These are phyloP conservation scores for Metarhizium brunneum DNA, from an alignment of 2,329 filamentous ascomycete genomes.

Conservation along the genomic window DNA sequence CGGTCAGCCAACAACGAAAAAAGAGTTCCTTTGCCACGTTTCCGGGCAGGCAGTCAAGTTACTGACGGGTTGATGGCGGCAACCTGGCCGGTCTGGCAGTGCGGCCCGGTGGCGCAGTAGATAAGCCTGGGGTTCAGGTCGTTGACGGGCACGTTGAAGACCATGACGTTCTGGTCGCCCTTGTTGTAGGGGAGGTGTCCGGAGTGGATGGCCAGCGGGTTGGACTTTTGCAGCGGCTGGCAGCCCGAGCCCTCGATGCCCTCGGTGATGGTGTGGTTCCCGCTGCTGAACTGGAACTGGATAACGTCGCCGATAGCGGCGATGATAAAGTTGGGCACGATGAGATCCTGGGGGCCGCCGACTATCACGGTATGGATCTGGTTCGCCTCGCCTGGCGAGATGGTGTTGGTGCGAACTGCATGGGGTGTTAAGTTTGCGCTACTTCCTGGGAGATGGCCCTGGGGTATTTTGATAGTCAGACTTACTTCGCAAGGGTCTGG, in stretches of 20 bases:
- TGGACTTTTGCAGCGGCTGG: constrained; percentile 24
- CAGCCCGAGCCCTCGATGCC: constrained; percentile 25
- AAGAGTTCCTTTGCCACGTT: too few species aligned
- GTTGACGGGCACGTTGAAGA: constrained; percentile 37
- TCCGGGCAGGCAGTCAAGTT: too few species aligned
- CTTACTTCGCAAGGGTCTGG: background rate
- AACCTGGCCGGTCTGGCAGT: constrained; percentile 29
- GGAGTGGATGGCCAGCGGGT: constrained; percentile 25
- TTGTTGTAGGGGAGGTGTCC: constrained; percentile 30
- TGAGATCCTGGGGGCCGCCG: constrained; percentile 21
- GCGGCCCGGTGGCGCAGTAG: constrained; percentile 32
- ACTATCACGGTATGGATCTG: constrained; percentile 22
- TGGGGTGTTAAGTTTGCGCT: too few species aligned
- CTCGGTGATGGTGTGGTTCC: constrained; percentile 35
- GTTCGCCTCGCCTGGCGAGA: too few species aligned
- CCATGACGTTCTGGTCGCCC: constrained; percentile 28
- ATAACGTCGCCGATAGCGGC: constrained; percentile 28
- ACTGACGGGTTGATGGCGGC: constrained; percentile 39
- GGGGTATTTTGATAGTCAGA: background rate
- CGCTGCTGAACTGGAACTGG: constrained; percentile 33
- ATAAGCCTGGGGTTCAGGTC: constrained; percentile 36
- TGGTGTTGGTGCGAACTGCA: too few species aligned
- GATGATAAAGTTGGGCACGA: constrained; percentile 25
- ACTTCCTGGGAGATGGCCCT: too few species aligned
- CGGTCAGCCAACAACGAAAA: too few species aligned